These are phyloP conservation scores for Aspergillus egyptiacus DNA, from an alignment of 495 filamentous ascomycete species.

Conservation along the genomic window DNA sequence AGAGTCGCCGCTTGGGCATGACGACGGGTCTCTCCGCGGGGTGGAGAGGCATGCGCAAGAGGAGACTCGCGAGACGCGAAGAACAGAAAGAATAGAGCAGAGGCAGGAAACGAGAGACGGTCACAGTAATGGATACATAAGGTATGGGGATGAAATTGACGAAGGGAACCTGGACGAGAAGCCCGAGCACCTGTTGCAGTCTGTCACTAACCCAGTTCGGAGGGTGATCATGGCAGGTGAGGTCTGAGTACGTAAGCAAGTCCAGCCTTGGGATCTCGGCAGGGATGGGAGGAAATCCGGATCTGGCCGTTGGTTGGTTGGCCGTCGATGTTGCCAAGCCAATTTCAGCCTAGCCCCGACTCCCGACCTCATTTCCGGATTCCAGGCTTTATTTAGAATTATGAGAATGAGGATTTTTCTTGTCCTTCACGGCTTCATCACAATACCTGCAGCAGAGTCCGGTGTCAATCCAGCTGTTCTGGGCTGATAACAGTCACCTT, in stretches of 20 bases:
- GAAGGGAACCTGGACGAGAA: no score
- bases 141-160: background rate
- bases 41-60: background rate
- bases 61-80: background rate
- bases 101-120: background rate
- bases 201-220: conserved; percentile 5
- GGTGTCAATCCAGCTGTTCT: no score
- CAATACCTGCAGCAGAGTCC: no score
- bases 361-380: no score
- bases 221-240: background rate
- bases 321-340: background rate
- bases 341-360: no score
- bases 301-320: background rate
- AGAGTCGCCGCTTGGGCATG: conserved; percentile 20
- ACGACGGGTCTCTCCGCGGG: conserved; percentile 11
- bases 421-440: no score
- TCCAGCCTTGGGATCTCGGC: background rate
- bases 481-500: no score
- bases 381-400: background rate
- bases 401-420: no score
- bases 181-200: no score
- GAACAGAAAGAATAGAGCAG: background rate
- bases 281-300: background rate
- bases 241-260: conserved; percentile 1
- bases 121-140: background rate